These are phyloP conservation scores for Termitomyces sp. DNA, from an alignment of 768 basidiomycete species.

Conservation along the genomic window DNA sequence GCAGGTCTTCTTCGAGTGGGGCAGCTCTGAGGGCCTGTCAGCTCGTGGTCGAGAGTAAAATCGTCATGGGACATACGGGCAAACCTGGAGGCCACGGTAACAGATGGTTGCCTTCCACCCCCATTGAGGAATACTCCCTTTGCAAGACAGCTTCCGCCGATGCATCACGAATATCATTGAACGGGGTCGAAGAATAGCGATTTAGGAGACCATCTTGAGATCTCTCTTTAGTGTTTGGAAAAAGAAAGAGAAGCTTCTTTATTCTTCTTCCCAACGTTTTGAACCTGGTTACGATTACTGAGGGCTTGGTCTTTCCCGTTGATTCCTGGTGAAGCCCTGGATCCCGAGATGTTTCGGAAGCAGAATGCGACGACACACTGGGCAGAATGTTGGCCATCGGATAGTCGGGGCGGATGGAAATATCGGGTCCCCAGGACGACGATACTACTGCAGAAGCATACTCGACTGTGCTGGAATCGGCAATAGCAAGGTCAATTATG, in stretches of 20 bases:
- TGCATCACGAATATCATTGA: not conserved
- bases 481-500: slow-evolving; percentile 1
- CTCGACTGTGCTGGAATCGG: slow-evolving; percentile 27
- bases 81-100: slow-evolving; percentile 28
- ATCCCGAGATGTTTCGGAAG: not conserved
- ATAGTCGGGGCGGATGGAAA: slow-evolving; percentile 13
- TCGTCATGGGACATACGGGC: slow-evolving; percentile 15
- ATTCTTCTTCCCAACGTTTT: slow-evolving; percentile 28
- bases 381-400: not conserved
- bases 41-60: not conserved
- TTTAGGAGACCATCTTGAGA: not conserved
- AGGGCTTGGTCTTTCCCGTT: not conserved
- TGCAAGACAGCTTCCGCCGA: not conserved
- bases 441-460: slow-evolving; percentile 34
- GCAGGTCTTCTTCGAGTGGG: slow-evolving; percentile 16
- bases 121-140: not conserved
- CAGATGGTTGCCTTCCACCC: not conserved
- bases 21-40: slow-evolving; percentile 8
- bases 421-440: slow-evolving; percentile 28
- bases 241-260: slow-evolving; percentile 23
- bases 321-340: not conserved
- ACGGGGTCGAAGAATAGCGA: not conserved
- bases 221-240: slow-evolving; percentile 1
- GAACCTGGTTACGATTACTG: slow-evolving; percentile 21
- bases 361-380: not conserved